Conservation (phyloP, 768 basidiomycete genomes). For the Russula emetica region DNA sequence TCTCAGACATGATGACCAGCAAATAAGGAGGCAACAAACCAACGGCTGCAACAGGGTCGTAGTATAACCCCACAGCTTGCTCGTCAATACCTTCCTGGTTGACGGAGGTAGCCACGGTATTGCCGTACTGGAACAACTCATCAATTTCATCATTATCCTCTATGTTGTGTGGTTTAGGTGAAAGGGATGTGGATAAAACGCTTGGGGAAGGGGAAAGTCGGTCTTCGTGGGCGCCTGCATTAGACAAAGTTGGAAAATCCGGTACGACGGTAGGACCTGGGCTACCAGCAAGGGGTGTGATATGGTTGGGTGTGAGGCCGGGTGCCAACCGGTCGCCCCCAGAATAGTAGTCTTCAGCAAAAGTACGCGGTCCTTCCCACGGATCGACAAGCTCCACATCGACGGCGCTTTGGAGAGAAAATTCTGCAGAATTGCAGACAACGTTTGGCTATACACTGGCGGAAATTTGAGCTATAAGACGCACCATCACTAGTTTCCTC, state of each 20-base stretch:
- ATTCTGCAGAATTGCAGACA: slow-evolving; percentile 4
- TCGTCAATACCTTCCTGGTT: not conserved
- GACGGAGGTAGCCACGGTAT: not conserved
- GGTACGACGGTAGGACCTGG: slow-evolving; percentile 2
- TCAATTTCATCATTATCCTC: not conserved
- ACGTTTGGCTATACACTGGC: not conserved
- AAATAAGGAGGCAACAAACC: slow-evolving; percentile 2
- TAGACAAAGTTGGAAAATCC: not conserved
- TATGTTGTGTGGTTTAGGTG: slow-evolving; percentile 5
- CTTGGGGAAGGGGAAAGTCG: slow-evolving; percentile 6
- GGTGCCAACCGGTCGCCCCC: slow-evolving; percentile 38
- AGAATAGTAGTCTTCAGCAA: slow-evolving; percentile 44
- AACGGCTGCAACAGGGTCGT: not conserved
- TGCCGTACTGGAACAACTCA: not conserved
- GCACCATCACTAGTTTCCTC: slow-evolving; percentile 48
- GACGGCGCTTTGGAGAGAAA: slow-evolving; percentile 1
- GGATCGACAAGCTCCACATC: slow-evolving; percentile 38
- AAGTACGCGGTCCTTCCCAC: slow-evolving; percentile 40
- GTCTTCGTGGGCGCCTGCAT: not conserved
- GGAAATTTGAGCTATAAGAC: slow-evolving; percentile 1
- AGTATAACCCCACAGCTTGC: not conserved
- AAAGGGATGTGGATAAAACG: not conserved
- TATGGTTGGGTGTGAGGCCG: slow-evolving; percentile 24
- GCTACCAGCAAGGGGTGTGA: slow-evolving; percentile 20
- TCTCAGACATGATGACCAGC: slow-evolving; percentile 5